Evolutionary conservation across 805 yeast genomes (phyloP), one percentile per base, ranked within the genome.

Genomic region (Candida methanosorbosa): DNA sequence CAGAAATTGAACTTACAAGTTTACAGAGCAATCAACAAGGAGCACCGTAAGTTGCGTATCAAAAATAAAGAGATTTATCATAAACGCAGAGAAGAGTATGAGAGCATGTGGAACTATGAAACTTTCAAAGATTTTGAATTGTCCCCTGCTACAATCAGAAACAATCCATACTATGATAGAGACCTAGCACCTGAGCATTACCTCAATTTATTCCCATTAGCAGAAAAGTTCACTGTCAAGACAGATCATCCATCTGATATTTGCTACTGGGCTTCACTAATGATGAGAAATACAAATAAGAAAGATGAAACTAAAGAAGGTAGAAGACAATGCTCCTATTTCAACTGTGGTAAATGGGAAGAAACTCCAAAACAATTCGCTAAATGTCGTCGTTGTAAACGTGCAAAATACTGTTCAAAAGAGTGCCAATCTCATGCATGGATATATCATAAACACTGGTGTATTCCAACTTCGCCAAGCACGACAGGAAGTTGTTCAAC

Each of bases 221-320:
- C 90, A 26, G 98, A 90, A 56, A 78, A 83, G 55, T 90, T 85
- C 54, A 90, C 97, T 0, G 72, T 75, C 15, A 68, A 69, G 36
- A 66, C 71, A 35, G 61, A 67, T 31, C 74, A 81, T 44, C 75
- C 85, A 4, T 73, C 79, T 29, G 96, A 88, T 45, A 76, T 87
- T 66, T 80, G 82, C 45, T 87, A 88, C 57, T 90, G 98, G 98
- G 85, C 97, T 3, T 92, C 95, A 4, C 95, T 90, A n/a, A 86
- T 88, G 27, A 92, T 92, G 88, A 69, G 97, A 36, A 92, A 92
- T 56, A 87, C 95, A 1, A 90, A 96, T 54, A 72, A 97, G 38
- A 78, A 88, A 49, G 92, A 90, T 54, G 97, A 88, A 51, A 56
- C 70, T 29, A 71, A 81, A 38, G 90, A 90, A 14, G 96, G 97